Base-by-base conservation (phyloP, 2,329 filamentous ascomycete species). In the Beauveria sp. region DNA sequence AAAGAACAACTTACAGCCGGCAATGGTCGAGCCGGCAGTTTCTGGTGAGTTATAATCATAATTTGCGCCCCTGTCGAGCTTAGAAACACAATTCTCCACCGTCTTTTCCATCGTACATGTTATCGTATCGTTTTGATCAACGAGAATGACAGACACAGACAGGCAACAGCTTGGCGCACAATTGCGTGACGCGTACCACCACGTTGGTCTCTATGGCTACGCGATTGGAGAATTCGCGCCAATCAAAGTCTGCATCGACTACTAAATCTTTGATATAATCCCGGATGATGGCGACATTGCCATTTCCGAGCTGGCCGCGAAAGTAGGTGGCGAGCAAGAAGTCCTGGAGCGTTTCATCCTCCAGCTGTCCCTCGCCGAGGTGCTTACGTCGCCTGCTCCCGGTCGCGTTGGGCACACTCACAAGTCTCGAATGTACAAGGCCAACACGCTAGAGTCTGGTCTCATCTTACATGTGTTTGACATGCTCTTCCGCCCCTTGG, bases 211-310 rank as follows among this genome's bases (percentile, higher is more conserved):
- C 24, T 26, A 26, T 26, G 24, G 24, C 24, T 26, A 26, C 24
- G 24, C 24, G 24, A 26, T 26, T 26, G 24, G 24, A 26, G 63
- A 79, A 83, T 71, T 46, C 10, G 43, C 6, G 6, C 20, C 89
- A 86, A 64, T 89, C 79, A 65, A 83, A 89, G 7, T 82, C 68
- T 67, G 89, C 87, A 62, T 50, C 4, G 48, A 50, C 16, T 50
- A 14, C 48, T 18, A 50, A 50, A 50, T 50, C 48, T 50, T 88
- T 80, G 40, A 88, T 74, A 0, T 89, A 74, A 38, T 79, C 79
- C 26, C 81, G 77, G 40, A 74, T 82, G 49, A 77, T 79, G 52
- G 83, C 74, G 62, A 88, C 73, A 61, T 61, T 14, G 6, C 59
- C 14, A 45, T 61, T 28, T 16, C 59, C 4, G 49, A 61, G 8